Conservation (phyloP, 2,329 filamentous ascomycete genomes). For the Diaporthe sp. region DNA sequence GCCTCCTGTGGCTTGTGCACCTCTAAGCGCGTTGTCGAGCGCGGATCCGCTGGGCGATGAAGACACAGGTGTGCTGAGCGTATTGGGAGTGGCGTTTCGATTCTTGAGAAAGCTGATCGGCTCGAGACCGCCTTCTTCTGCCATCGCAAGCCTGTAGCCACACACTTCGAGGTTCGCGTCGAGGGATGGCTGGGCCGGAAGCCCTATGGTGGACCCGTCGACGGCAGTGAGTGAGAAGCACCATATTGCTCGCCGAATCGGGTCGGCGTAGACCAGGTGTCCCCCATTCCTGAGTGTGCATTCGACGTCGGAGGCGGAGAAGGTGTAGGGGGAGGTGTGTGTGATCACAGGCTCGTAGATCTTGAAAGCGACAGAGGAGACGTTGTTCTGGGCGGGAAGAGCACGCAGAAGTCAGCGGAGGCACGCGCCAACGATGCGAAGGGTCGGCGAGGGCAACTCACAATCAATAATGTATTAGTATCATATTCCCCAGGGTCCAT, state of each 20-base stretch:
- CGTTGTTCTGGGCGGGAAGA: constrained; percentile 62
- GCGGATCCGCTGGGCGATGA: constrained; percentile 58
- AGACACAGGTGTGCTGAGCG: constrained; percentile 61
- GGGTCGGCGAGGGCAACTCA: constrained; percentile 51
- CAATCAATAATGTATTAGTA: constrained; percentile 72
- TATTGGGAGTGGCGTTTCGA: constrained; percentile 54
- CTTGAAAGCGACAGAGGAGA: constrained; percentile 67
- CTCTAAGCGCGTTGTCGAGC: constrained; percentile 54
- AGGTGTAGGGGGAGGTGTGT: constrained; percentile 58
- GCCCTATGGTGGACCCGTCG: constrained; percentile 50
- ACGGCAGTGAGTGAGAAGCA: constrained; percentile 64
- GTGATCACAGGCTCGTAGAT: constrained; percentile 66
- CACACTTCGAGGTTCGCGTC: constrained; percentile 58
- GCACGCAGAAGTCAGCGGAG: constrained; percentile 40
- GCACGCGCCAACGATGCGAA: constrained; percentile 1
- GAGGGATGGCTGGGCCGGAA: constrained; percentile 48
- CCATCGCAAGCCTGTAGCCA: constrained; percentile 58
- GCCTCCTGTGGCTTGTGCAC: constrained; percentile 45
- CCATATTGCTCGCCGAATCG: constrained; percentile 65
- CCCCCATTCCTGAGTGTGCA: constrained; percentile 64
- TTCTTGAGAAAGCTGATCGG: constrained; percentile 62
- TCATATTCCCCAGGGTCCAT: constrained; percentile 76
- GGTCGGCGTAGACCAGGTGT: constrained; percentile 67
- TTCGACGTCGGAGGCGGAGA: constrained; percentile 66
- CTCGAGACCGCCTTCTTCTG: constrained; percentile 66